Evolutionary conservation across 768 basidiomycete species (phyloP), one percentile per base, ranked within the genome.

Genomic region (Mycena filopes): DNA sequence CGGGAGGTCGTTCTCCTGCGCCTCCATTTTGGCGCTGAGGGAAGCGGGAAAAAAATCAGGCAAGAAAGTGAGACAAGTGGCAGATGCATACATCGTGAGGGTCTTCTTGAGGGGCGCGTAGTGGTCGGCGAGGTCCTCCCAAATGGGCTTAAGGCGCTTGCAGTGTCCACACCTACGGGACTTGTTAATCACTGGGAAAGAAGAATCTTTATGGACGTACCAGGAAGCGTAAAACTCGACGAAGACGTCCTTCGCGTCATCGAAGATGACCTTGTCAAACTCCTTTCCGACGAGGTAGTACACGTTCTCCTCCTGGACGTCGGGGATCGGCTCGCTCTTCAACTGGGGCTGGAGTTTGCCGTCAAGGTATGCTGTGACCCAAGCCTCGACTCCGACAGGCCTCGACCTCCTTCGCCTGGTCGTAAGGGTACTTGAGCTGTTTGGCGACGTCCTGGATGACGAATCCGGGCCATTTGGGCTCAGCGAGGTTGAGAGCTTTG

Each of bases 161-260:
- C 95, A 96, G 86, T 96, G 95, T 46, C 93, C 93, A 73, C 93
- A 94, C 90, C 91, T 92, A 42, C n/a, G 16, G 8, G 8, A 55
- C 18, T 13, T 57, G 61, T 13, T 28, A 5, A 21, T 20, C 28
- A 56, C 43, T 63, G 15, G 21, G 57, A n/a, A 40, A 23, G 23
- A 12, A 0, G 43, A 12, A 40, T 29, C 31, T 48, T 31, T 11
- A 18, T 10, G 65, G 66, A 68, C 90, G 46, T 77, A 96, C 98
- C 98, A 99, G 51, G 95, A 88, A 50, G 98, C 98, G 73, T 94
- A 98, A 80, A 99, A 96, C 80, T 99, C 97, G 69, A 98, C 84
- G 73, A 99, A 95, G 72, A 98, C 91, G 75, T 99, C 96, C 82
- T 98, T 98, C 62, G 82, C 81, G 67, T 95, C 92, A 74, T 98